Evolutionary conservation across 73 alveolate genomes (phyloP).

Genomic region (Tetrahymena malaccensis): DNA sequence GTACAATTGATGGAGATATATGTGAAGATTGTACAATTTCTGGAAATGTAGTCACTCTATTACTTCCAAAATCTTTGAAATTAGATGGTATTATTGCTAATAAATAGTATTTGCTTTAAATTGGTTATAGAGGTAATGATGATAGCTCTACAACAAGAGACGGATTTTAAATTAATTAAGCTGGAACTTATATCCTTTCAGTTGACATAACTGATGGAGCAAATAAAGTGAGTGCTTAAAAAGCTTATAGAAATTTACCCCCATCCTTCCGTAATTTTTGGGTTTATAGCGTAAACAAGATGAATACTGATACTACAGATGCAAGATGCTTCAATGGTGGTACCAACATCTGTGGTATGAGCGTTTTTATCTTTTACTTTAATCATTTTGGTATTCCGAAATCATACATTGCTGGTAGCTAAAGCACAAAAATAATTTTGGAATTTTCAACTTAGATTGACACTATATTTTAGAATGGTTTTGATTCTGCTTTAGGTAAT

Average conservation of each 20-base stretch:
- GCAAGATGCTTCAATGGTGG: background rate
- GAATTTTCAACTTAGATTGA: background rate
- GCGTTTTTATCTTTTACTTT: constrained; percentile 9
- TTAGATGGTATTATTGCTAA: constrained; percentile 14
- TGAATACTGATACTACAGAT: constrained; percentile 1
- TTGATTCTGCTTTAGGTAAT: constrained; percentile 20
- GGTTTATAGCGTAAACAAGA: constrained; percentile 26
- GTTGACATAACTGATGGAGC: background rate
- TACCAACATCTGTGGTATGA: constrained; percentile 9
- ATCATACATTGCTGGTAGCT: background rate
- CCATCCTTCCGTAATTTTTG: constrained; percentile 25
- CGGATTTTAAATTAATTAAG: constrained; percentile 2
- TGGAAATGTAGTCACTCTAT: background rate
- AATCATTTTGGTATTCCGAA: background rate
- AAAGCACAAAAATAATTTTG: background rate
- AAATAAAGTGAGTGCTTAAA: background rate
- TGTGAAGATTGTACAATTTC: constrained; percentile 1
- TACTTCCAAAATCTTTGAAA: background rate
- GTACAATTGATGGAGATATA: constrained; percentile 22
- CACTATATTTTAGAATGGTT: constrained; percentile 2
- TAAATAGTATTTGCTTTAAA: background rate
- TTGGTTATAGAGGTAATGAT: constrained; percentile 32
- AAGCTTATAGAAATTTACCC: background rate
- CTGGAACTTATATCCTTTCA: constrained; percentile 15
- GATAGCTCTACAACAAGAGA: constrained; percentile 5